A percentile compares a stretch with the other conserved stretches of the same genome.
These are phyloP conservation scores for Phytophthora cactorum DNA, from an alignment of 352 stramenopile species.

Conservation along the genomic window DNA sequence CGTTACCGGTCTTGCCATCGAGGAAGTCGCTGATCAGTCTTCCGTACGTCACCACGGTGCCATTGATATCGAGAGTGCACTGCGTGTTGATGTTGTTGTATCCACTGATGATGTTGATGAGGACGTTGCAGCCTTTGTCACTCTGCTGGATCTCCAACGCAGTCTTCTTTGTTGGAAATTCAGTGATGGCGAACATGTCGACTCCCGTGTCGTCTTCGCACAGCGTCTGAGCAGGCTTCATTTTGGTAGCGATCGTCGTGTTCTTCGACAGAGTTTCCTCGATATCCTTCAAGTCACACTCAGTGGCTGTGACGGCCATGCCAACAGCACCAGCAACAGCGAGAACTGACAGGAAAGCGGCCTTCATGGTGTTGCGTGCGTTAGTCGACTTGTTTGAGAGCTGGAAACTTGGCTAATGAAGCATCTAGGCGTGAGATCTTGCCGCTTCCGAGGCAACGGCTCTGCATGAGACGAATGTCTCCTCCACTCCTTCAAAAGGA, in stretches of 20 bases:
- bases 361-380: conserved; percentile 35
- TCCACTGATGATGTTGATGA: conserved; percentile 64
- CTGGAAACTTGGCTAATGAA: conserved; percentile 18
- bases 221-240: conserved; percentile 28
- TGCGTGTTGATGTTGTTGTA: conserved; percentile 56
- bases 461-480: neutral
- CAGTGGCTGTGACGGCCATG: conserved; percentile 11
- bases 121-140: conserved; percentile 36
- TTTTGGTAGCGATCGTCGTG: neutral
- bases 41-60: conserved; percentile 45
- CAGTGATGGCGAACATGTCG: conserved; percentile 54
- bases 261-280: conserved; percentile 44
- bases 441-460: neutral
- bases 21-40: conserved; percentile 55
- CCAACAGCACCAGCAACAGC: conserved; percentile 11
- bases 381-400: conserved; percentile 5
- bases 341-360: conserved; percentile 15
- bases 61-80: conserved; percentile 54
- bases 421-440: neutral
- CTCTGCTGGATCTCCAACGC: conserved; percentile 34
- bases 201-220: conserved; percentile 38
- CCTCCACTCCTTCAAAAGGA: neutral
- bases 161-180: conserved; percentile 45
- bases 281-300: conserved; percentile 54
- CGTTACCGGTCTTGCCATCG: conserved; percentile 64